Conservation (phyloP, 2,329 filamentous ascomycete genomes). For the Fusarium proliferatum region DNA sequence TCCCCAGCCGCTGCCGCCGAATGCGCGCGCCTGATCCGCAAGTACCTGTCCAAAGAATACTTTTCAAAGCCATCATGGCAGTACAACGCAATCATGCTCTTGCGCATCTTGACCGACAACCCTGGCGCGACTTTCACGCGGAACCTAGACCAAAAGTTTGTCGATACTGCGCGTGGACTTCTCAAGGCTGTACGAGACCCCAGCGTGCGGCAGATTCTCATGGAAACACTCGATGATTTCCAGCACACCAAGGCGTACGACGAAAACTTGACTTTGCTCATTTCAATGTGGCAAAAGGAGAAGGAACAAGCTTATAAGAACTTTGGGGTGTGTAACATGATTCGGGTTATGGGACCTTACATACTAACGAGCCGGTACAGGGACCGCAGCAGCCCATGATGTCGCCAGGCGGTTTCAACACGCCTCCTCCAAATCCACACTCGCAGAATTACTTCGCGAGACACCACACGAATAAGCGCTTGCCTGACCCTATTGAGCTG, state of each 20-base stretch:
- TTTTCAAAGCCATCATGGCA: constrained; percentile 75
- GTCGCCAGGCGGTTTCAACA: constrained; percentile 17
- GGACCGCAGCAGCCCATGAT: constrained; percentile 27
- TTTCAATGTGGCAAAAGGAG: constrained; percentile 91
- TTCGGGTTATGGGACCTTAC: not conserved
- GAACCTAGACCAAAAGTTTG: constrained; percentile 88
- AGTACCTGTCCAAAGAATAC: constrained; percentile 81
- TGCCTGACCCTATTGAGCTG: constrained; percentile 81
- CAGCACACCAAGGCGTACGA: constrained; percentile 79
- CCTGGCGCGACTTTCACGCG: constrained; percentile 91
- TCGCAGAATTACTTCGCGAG: constrained; percentile 69
- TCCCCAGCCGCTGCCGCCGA: constrained; percentile 86
- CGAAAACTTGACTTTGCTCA: constrained; percentile 75
- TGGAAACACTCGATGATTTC: constrained; percentile 86
- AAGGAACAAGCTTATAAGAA: constrained; percentile 72
- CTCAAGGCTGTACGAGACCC: constrained; percentile 77
- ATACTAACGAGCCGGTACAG: constrained; percentile 38
- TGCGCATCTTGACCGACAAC: constrained; percentile 92
- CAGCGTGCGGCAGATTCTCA: constrained; percentile 84
- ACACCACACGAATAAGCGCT: constrained; percentile 58
- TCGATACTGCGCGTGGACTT: constrained; percentile 78
- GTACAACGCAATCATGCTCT: constrained; percentile 96
- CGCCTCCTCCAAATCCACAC: constrained; percentile 48
- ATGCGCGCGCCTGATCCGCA: constrained; percentile 83
- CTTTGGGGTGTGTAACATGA: constrained; percentile 57